phyloP scores from a whole-genome alignment of 352 stramenopile genomes.

The Globisporangium cederbergense region DNA sequence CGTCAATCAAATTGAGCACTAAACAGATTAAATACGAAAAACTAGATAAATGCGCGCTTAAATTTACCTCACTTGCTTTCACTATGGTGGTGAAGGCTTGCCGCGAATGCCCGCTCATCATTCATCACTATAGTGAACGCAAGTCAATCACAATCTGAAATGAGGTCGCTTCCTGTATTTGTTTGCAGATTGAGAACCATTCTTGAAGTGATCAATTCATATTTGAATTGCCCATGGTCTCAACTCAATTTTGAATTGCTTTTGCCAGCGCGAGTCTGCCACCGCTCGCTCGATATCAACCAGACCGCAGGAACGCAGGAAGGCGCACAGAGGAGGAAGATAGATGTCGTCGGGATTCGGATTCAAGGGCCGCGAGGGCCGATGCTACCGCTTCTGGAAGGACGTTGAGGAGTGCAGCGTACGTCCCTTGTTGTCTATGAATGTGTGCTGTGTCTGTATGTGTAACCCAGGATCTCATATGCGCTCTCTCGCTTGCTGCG shows the following conservation, averaged over 20 bases:
- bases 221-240: too few species aligned
- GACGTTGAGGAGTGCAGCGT: conserved; percentile 93
- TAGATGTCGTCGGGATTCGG: conserved; percentile 95
- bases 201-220: not conserved
- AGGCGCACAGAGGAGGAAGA: conserved; percentile 26
- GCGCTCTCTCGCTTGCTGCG: conserved; percentile 4
- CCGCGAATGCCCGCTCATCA: too few species aligned
- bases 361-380: conserved; percentile 89
- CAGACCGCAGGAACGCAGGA: conserved; percentile 11
- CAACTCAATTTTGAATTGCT: too few species aligned
- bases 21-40: too few species aligned
- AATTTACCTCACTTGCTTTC: too few species aligned
- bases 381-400: conserved; percentile 95
- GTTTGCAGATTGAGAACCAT: not conserved
- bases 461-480: too few species aligned
- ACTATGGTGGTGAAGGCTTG: too few species aligned
- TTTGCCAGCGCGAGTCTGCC: not conserved
- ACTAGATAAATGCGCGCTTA: too few species aligned
- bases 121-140: too few species aligned
- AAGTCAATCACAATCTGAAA: too few species aligned
- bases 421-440: conserved; percentile 48
- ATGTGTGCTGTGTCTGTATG: conserved; percentile 2
- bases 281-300: conserved; percentile 4
- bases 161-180: not conserved
- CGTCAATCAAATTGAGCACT: not conserved